phyloP scores from a whole-genome alignment of 169 alveolate genomes.

The Plasmodium sp. region DNA sequence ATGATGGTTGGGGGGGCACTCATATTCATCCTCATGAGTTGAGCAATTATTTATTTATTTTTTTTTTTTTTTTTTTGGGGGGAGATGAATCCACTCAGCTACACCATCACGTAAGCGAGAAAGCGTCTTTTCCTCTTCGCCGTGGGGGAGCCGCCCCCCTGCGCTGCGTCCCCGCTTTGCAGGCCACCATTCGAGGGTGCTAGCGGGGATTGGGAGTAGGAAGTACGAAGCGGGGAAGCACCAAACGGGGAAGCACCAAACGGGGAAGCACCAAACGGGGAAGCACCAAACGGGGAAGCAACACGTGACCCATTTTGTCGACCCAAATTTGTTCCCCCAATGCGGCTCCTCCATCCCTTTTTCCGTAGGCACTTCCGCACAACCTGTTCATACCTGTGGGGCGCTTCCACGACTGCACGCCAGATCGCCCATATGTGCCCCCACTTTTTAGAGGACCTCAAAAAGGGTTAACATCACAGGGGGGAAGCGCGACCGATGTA shows the following conservation, averaged over 20 bases:
- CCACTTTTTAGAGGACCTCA: not conserved
- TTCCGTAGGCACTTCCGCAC: not conserved
- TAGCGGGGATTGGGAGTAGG: not conserved
- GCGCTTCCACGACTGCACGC: not conserved
- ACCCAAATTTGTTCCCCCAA: not conserved
- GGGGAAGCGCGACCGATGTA: not conserved
- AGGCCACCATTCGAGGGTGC: not conserved
- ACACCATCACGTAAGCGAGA: not conserved
- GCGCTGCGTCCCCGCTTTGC: not conserved
- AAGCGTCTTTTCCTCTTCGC: not conserved
- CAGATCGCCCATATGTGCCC: not conserved
- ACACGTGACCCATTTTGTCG: too few relatives aligned
- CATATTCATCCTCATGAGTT: not conserved
- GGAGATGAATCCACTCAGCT: not conserved
- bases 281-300: not conserved
- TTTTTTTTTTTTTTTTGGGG: not conserved
- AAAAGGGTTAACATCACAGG: not conserved
- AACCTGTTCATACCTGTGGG: not conserved
- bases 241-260: not conserved
- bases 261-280: not conserved
- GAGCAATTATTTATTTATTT: too few relatives aligned
- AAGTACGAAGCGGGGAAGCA: not conserved
- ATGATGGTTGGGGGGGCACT: not conserved
- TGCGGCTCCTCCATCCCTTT: not conserved
- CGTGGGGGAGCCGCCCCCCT: not conserved